These are phyloP conservation scores for Sisymbrium irio DNA, from an alignment of 345 rosid species.

Conservation along the genomic window DNA sequence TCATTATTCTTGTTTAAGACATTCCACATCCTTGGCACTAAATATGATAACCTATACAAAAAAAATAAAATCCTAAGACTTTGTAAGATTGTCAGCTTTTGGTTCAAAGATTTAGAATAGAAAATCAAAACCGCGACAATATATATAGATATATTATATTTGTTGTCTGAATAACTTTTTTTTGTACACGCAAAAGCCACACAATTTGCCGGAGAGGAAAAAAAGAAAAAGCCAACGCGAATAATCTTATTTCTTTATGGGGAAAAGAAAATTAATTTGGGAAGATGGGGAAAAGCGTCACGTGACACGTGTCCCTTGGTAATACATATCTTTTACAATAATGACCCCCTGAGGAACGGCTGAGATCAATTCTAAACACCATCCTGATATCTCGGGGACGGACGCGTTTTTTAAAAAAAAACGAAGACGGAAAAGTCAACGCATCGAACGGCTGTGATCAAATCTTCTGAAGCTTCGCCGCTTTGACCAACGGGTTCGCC, in stretches of 20 bases:
- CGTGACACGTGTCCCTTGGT: slow-evolving; percentile 30
- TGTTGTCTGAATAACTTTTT: not conserved
- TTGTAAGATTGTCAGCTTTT: not conserved
- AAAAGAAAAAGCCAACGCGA: slow-evolving; percentile 16
- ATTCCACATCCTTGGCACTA: not conserved
- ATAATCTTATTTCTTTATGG: slow-evolving; percentile 27
- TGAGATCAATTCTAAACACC: slow-evolving; percentile 16
- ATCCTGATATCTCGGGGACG: not conserved
- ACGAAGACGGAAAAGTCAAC: slow-evolving; percentile 27
- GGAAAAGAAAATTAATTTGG: slow-evolving; percentile 2
- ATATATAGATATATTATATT: too few species aligned
- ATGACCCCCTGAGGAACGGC: slow-evolving; percentile 28
- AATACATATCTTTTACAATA: slow-evolving; percentile 29
- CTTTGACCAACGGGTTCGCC: slow-evolving; percentile 53
- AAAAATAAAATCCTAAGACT: not conserved
- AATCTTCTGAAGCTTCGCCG: slow-evolving; percentile 49
- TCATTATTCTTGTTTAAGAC: not conserved
- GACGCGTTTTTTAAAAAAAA: slow-evolving; percentile 14
- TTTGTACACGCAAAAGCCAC: slow-evolving; percentile 28
- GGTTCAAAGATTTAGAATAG: not conserved
- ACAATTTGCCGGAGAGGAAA: slow-evolving; percentile 6
- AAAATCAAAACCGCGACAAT: not conserved
- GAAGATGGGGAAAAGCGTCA: slow-evolving; percentile 13
- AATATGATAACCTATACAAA: not conserved
- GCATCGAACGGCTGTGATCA: slow-evolving; percentile 29